Percentiles rank a stretch among this genome's conserved stretches.
phyloP scores from a whole-genome alignment of 2,329 filamentous ascomycete genomes.

The Diaporthe ilicicola region DNA sequence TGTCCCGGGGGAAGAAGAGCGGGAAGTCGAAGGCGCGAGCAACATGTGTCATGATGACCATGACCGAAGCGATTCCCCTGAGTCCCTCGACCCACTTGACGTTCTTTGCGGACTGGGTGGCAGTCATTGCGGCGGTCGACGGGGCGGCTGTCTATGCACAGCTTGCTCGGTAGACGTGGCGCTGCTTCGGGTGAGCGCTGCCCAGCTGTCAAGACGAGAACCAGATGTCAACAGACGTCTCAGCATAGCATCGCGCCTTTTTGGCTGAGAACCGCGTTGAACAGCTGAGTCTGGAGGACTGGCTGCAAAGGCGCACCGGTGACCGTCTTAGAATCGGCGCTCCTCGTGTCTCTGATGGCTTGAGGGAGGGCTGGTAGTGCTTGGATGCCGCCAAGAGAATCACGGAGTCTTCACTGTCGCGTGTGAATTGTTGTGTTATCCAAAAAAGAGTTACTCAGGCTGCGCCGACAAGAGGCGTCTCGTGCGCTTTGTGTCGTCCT shows the following conservation, averaged over 20 bases:
- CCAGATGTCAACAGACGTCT: neutral
- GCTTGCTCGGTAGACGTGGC: neutral
- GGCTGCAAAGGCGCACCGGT: neutral
- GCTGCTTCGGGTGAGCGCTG: neutral
- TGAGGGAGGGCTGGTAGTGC: neutral
- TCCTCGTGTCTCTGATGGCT: no score
- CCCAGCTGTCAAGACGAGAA: neutral
- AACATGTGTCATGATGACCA: slow-evolving; percentile 61
- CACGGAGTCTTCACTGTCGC: neutral
- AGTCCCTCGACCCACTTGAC: slow-evolving; percentile 51
- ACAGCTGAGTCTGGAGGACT: neutral
- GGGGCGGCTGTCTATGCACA: neutral
- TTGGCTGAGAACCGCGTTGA: neutral
- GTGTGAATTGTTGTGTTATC: neutral
- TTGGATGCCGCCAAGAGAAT: neutral
- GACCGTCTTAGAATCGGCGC: neutral
- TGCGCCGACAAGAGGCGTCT: neutral
- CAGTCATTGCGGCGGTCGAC: slow-evolving; percentile 9
- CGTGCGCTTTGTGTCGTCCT: neutral
- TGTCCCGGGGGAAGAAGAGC: slow-evolving; percentile 58
- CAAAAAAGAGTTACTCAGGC: neutral
- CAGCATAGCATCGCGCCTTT: neutral
- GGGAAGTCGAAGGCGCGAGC: slow-evolving; percentile 59
- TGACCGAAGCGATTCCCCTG: slow-evolving; percentile 60
- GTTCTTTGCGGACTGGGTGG: slow-evolving; percentile 35